Percentiles rank a stretch among this genome's conserved stretches.
phyloP scores from a whole-genome alignment of 441 rosid species.

The Rhodomyrtus psidioides region DNA sequence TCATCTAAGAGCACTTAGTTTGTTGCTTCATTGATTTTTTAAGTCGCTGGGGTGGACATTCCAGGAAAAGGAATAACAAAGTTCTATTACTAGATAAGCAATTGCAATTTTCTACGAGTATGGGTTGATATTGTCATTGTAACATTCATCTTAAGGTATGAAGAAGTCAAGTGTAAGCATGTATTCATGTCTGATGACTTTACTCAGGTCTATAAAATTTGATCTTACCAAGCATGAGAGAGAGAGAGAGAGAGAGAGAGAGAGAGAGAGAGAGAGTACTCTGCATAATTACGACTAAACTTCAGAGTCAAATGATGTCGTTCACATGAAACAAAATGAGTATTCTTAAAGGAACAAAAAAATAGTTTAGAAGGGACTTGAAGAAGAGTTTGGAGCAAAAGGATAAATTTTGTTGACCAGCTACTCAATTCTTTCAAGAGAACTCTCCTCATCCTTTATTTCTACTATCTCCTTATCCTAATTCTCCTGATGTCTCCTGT shows the following conservation, averaged over 20 bases:
- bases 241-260: neutral
- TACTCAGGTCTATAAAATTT: no score
- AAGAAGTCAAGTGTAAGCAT: neutral
- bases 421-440: neutral
- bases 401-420: neutral
- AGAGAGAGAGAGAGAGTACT: no score
- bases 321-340: neutral
- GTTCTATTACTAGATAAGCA: neutral
- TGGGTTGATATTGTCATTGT: neutral
- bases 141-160: neutral
- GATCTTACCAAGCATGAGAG: neutral
- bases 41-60: neutral
- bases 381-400: neutral
- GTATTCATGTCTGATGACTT: neutral
- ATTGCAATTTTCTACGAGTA: neutral
- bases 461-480: neutral
- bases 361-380: neutral
- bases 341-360: neutral
- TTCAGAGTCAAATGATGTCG: neutral
- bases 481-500: neutral
- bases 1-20: neutral
- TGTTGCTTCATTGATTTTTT: neutral
- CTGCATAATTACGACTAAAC: neutral
- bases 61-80: neutral
- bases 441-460: neutral